Conservation (phyloP, 2,329 filamentous ascomycete species). For the Fusarium sp. region DNA sequence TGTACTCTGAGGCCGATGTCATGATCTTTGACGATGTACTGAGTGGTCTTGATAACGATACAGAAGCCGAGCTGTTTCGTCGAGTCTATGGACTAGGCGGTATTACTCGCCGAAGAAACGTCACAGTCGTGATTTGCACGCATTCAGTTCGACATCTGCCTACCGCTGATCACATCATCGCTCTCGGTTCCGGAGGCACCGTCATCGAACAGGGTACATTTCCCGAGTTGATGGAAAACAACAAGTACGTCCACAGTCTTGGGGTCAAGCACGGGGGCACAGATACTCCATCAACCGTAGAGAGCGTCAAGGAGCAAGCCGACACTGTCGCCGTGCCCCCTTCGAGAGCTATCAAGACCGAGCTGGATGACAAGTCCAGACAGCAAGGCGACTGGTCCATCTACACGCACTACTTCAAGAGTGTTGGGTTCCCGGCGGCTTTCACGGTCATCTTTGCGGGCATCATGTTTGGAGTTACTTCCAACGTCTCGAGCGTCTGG, state of each 20-base stretch:
- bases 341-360: background rate
- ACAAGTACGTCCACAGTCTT: conserved; percentile 54
- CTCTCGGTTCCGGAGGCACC: conserved; percentile 54
- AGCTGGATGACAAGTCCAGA: conserved; percentile 40
- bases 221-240: conserved; percentile 43
- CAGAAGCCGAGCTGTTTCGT: conserved; percentile 57
- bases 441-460: conserved; percentile 36
- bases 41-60: conserved; percentile 58
- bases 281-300: background rate
- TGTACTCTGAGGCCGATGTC: conserved; percentile 55
- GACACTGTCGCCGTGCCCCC: background rate
- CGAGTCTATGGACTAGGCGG: conserved; percentile 56
- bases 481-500: conserved; percentile 52
- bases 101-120: conserved; percentile 51
- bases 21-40: conserved; percentile 60
- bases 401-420: conserved; percentile 52
- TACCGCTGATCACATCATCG: conserved; percentile 60
- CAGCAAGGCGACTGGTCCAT: conserved; percentile 49
- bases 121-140: conserved; percentile 57
- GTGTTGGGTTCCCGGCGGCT: conserved; percentile 34
- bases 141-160: conserved; percentile 49
- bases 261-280: conserved; percentile 44
- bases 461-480: conserved; percentile 42
- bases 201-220: conserved; percentile 57
- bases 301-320: background rate